These are phyloP conservation scores for Rubus parviflorus DNA, from an alignment of 306 rosid species.

Conservation along the genomic window DNA sequence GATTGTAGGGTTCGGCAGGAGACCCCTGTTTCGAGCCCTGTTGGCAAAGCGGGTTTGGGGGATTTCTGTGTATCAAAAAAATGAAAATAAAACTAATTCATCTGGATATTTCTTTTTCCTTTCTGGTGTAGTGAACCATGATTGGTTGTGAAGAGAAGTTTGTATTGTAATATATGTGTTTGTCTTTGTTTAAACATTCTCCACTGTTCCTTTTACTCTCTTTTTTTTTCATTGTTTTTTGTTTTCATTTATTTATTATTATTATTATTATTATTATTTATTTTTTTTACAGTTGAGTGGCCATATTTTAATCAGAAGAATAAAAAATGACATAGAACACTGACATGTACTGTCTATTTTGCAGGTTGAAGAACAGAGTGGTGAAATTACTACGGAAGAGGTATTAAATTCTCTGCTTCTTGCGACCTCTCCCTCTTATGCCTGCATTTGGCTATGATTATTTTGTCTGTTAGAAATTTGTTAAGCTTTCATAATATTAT, in stretches of 20 bases:
- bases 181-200: too few species aligned
- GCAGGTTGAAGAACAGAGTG: constrained; percentile 13
- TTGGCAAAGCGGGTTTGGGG: too few species aligned
- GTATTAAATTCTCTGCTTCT: constrained; percentile 7
- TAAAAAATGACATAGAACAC: neutral
- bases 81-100: too few species aligned
- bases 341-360: constrained; percentile 1
- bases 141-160: too few species aligned
- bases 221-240: neutral
- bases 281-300: neutral
- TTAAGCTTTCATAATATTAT: neutral
- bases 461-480: neutral
- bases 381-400: constrained; percentile 19
- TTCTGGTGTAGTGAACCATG: too few species aligned
- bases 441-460: neutral
- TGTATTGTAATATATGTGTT: too few species aligned
- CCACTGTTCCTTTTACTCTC: neutral
- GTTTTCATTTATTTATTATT: too few species aligned
- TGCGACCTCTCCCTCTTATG: neutral
- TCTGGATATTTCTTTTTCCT: too few species aligned
- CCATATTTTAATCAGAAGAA: neutral
- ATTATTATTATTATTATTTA: too few species aligned
- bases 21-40: too few species aligned
- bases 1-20: too few species aligned
- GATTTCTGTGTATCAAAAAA: too few species aligned